Conservation (phyloP, 176 grass and related monocot genomes). For the Tillandsia fasciculata region DNA sequence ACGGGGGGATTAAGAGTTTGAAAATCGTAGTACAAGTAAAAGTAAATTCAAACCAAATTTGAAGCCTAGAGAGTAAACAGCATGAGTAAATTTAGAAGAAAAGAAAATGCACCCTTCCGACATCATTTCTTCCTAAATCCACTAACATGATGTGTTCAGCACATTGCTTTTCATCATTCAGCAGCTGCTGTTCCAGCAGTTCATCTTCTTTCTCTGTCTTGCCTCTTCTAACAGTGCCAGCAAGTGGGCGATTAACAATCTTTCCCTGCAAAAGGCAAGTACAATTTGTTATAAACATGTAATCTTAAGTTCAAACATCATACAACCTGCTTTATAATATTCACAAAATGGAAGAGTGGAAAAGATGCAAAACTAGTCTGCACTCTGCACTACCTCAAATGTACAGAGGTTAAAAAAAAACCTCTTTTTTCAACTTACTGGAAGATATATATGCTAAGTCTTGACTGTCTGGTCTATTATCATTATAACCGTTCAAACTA, state of each 20-base stretch:
- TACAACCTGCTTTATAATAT: background rate
- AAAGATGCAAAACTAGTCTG: background rate
- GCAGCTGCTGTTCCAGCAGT: constrained; percentile 53
- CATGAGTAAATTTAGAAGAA: background rate
- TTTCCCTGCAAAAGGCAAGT: constrained; percentile 31
- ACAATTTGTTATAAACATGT: background rate
- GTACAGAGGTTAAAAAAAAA: background rate
- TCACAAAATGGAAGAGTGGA: background rate
- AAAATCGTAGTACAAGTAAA: too few species aligned
- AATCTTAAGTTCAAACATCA: background rate
- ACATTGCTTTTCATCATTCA: constrained; percentile 80
- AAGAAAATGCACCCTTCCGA: constrained; percentile 47
- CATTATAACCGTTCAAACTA: background rate
- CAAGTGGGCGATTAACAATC: constrained; percentile 83
- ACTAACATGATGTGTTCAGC: constrained; percentile 94
- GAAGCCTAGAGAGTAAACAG: too few species aligned
- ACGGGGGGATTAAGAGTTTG: background rate
- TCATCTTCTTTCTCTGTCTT: constrained; percentile 60
- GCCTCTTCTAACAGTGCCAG: constrained; percentile 80
- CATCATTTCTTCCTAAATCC: constrained; percentile 90
- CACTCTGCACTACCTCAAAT: background rate
- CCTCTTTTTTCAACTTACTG: background rate
- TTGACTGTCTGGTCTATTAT: background rate
- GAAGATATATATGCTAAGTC: background rate
- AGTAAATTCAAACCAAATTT: too few species aligned